Evolutionary conservation across 495 filamentous ascomycete species (phyloP).

Genomic region (Trypethelium eluteriae): DNA sequence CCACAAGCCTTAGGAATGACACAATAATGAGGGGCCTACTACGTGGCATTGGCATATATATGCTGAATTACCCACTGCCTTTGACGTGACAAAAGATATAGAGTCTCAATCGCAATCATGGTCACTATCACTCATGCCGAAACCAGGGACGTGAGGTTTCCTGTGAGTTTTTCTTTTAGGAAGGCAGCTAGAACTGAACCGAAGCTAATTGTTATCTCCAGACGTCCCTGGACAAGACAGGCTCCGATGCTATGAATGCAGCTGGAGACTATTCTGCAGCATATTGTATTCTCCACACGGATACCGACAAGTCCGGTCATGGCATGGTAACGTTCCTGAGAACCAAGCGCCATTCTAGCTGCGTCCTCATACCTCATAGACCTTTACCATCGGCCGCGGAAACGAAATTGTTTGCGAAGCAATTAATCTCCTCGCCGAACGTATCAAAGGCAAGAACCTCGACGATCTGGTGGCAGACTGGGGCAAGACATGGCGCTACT

Average conservation of each 20-base stretch:
- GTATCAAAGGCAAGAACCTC: slow-evolving; percentile 64
- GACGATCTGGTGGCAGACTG: slow-evolving; percentile 69
- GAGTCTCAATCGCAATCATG: slow-evolving; percentile 31
- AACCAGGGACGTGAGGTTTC: slow-evolving; percentile 85
- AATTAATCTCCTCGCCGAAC: slow-evolving; percentile 66
- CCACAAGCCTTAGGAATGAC: not conserved
- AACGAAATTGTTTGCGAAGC: slow-evolving; percentile 89
- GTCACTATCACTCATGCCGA: slow-evolving; percentile 75
- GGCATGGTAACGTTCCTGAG: slow-evolving; percentile 59
- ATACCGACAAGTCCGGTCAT: slow-evolving; percentile 65
- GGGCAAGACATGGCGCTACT: slow-evolving; percentile 84
- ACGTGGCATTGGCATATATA: not conserved
- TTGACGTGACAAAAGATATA: not conserved
- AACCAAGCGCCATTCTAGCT: not conserved
- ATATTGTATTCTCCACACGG: slow-evolving; percentile 84
- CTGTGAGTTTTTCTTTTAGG: slow-evolving; percentile 44
- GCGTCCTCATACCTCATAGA: slow-evolving; percentile 42
- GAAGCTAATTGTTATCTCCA: slow-evolving; percentile 24
- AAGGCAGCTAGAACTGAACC: slow-evolving; percentile 2
- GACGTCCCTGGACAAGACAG: slow-evolving; percentile 91
- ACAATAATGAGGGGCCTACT: not conserved
- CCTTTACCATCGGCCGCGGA: slow-evolving; percentile 92
- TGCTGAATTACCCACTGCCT: not conserved
- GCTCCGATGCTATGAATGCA: slow-evolving; percentile 95
- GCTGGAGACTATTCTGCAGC: slow-evolving; percentile 88